Percentiles rank a stretch among this genome's conserved stretches.
Conservation (phyloP, 2,329 filamentous ascomycete species). For the Xylariaceae sp. region DNA sequence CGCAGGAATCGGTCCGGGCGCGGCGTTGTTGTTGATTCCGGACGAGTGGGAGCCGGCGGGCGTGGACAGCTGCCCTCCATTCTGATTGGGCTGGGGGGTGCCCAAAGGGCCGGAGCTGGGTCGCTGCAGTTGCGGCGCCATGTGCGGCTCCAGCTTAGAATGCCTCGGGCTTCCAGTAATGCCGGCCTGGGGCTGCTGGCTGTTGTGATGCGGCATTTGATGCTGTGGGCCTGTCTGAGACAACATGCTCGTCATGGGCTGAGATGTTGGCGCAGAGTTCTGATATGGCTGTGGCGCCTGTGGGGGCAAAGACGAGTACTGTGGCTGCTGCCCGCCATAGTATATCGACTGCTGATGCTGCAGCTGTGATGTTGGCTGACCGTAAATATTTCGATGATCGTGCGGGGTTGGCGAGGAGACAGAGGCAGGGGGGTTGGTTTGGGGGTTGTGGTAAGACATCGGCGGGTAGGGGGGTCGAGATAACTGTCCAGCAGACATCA, state of each 20-base stretch:
- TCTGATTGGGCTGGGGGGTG: slow-evolving; percentile 41
- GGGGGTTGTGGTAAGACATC: slow-evolving; percentile 86
- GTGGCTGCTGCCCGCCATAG: slow-evolving; percentile 53
- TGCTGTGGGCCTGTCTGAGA: slow-evolving; percentile 53
- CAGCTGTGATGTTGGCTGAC: slow-evolving; percentile 71
- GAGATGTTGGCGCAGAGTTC: slow-evolving; percentile 59
- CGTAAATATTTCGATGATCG: slow-evolving; percentile 84
- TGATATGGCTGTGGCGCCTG: slow-evolving; percentile 53
- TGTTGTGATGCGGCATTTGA: slow-evolving; percentile 54
- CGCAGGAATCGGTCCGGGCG: slow-evolving; percentile 91
- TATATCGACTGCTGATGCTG: slow-evolving; percentile 80
- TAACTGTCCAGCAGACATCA: slow-evolving; percentile 63
- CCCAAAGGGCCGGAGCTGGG: slow-evolving; percentile 45
- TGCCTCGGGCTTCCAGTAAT: slow-evolving; percentile 58
- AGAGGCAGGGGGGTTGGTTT: slow-evolving; percentile 90
- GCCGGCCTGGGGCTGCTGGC: slow-evolving; percentile 48
- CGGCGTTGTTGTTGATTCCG: slow-evolving; percentile 79
- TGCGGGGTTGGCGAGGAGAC: slow-evolving; percentile 85
- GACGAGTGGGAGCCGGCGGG: slow-evolving; percentile 39
- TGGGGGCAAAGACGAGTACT: slow-evolving; percentile 61
- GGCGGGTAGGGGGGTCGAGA: slow-evolving; percentile 82
- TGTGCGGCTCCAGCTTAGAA: slow-evolving; percentile 58
- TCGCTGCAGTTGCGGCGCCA: slow-evolving; percentile 57
- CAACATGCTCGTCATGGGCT: slow-evolving; percentile 64
- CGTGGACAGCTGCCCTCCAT: slow-evolving; percentile 40